Conservation (phyloP, 495 filamentous ascomycete genomes). For the Glonium stellatum region DNA sequence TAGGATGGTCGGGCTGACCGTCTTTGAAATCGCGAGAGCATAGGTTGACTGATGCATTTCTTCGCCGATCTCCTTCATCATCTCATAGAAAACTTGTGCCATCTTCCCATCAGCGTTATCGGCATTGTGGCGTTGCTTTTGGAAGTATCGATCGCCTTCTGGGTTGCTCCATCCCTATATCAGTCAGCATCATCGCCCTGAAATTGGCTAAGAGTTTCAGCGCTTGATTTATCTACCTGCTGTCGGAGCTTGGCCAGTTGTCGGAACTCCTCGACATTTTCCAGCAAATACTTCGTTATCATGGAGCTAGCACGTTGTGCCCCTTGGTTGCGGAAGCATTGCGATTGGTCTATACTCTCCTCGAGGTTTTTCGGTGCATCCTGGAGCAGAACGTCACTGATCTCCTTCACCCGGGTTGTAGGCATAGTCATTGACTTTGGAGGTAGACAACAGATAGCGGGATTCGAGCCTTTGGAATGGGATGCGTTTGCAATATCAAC, state of each 20-base stretch:
- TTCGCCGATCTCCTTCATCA: conserved; percentile 34
- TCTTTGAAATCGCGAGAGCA: conserved; percentile 15
- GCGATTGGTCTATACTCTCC: background rate
- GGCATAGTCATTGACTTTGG: background rate
- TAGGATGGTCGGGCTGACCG: conserved; percentile 34
- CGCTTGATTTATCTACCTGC: conserved; percentile 6
- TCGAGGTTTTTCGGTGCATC: background rate
- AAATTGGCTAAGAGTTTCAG: background rate
- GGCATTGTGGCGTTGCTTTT: conserved; percentile 33
- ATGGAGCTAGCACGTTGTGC: conserved; percentile 2
- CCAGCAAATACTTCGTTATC: background rate
- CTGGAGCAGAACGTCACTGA: background rate
- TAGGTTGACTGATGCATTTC: conserved; percentile 31
- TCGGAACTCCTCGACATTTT: background rate
- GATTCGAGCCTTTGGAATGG: background rate
- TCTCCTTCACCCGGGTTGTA: background rate
- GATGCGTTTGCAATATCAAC: background rate
- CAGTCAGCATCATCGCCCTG: conserved; percentile 2
- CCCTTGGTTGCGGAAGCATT: background rate
- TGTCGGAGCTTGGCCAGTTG: conserved; percentile 2
- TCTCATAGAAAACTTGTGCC: conserved; percentile 29
- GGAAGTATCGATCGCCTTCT: conserved; percentile 38
- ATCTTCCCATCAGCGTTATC: conserved; percentile 29
- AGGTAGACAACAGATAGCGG: background rate
- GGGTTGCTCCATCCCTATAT: conserved; percentile 41